Percentiles rank a stretch among this genome's conserved stretches.
phyloP scores from a whole-genome alignment of 2,329 filamentous ascomycete genomes.

The Chaetothyriales sp. region DNA sequence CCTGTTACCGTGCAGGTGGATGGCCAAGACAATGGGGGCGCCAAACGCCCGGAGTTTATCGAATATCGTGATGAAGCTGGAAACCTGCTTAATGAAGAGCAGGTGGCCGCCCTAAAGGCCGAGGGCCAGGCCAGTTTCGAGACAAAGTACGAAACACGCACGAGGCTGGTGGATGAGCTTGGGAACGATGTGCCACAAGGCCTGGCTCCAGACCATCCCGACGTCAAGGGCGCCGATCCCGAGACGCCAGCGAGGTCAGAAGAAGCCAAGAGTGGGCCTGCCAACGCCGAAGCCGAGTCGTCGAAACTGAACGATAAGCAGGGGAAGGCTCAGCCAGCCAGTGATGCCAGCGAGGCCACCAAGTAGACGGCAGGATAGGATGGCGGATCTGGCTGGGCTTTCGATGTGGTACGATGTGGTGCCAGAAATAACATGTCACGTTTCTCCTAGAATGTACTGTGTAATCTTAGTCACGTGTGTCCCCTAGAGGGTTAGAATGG shows the following conservation, averaged over 20 bases:
- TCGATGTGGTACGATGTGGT: too few relatives aligned
- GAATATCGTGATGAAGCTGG: constrained; percentile 94
- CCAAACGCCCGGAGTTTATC: constrained; percentile 58
- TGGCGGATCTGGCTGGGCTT: neutral
- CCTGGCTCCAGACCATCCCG: constrained; percentile 39
- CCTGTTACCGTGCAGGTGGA: constrained; percentile 2
- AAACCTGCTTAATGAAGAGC: constrained; percentile 68
- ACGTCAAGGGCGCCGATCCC: constrained; percentile 43
- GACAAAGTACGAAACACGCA: constrained; percentile 90
- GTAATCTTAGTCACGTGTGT: too few relatives aligned
- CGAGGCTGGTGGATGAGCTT: constrained; percentile 60
- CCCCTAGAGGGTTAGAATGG: too few relatives aligned
- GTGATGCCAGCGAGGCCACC: constrained; percentile 34
- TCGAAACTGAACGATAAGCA: constrained; percentile 22
- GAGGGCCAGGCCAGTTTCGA: constrained; percentile 91
- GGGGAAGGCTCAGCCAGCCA: constrained; percentile 31
- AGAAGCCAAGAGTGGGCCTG: constrained; percentile 20
- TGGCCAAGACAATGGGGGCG: constrained; percentile 18
- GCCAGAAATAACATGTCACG: too few relatives aligned
- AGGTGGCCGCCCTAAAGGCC: constrained; percentile 55
- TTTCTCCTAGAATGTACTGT: too few relatives aligned
- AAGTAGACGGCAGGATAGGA: constrained; percentile 15
- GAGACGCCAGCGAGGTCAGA: constrained; percentile 33
- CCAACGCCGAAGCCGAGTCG: constrained; percentile 23
- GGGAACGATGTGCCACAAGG: constrained; percentile 57